Evolutionary conservation across 345 rosid genomes (phyloP).

Genomic region (Salix udensis): DNA sequence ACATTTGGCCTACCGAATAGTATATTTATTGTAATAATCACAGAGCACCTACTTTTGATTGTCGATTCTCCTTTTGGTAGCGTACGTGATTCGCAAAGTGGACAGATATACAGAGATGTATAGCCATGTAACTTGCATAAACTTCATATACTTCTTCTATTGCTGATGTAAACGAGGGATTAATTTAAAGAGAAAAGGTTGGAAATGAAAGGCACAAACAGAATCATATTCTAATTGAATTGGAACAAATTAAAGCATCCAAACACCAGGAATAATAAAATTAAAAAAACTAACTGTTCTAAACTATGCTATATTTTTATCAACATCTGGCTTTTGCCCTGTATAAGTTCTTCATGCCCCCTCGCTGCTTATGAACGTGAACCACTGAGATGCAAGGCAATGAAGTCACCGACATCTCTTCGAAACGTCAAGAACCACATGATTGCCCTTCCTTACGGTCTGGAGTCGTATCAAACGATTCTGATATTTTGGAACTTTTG

Average conservation of each 20-base stretch:
- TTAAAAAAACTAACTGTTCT: neutral
- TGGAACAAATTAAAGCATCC: conserved; percentile 13
- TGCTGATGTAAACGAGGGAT: neutral
- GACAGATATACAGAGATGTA: neutral
- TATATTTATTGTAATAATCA: neutral
- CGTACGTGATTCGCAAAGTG: neutral
- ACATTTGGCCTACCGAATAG: neutral
- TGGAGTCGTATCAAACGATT: conserved; percentile 1
- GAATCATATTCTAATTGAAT: conserved; percentile 7
- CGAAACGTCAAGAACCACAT: neutral
- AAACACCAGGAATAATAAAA: neutral
- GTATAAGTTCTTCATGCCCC: neutral
- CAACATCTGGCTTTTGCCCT: neutral
- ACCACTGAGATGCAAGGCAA: neutral
- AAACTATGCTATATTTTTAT: neutral
- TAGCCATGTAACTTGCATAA: neutral
- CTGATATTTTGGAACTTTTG: conserved; percentile 17
- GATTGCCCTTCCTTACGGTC: conserved; percentile 30
- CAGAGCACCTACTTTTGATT: neutral
- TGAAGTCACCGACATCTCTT: neutral
- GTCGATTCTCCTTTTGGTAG: neutral
- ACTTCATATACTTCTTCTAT: neutral
- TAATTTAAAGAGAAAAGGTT: no score
- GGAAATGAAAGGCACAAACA: neutral
- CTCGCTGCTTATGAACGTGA: neutral